Conservation (phyloP, 352 stramenopile genomes). For the Globisporangium heterothallicum region DNA sequence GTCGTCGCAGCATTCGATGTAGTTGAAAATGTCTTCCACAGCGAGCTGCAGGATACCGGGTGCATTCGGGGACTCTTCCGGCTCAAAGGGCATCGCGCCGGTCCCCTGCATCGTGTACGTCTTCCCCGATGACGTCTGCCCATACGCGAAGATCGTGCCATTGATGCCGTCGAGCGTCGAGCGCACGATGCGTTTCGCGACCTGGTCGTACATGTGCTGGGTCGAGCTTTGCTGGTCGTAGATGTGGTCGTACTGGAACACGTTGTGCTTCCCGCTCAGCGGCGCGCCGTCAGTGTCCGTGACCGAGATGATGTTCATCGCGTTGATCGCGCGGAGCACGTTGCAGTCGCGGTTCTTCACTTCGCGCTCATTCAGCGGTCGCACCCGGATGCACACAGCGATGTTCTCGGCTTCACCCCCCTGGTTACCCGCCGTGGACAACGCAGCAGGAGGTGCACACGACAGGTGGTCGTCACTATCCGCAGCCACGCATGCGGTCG, state of each 20-base stretch:
- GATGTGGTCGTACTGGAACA: conserved; percentile 81
- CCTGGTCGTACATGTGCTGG: conserved; percentile 49
- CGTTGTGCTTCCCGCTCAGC: conserved; percentile 57
- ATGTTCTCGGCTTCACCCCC: conserved; percentile 67
- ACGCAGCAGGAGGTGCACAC: not conserved
- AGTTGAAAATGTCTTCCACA: conserved; percentile 92
- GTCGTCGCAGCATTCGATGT: conserved; percentile 72
- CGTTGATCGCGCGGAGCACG: conserved; percentile 36
- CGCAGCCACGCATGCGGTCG: no score
- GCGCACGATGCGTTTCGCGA: conserved; percentile 63
- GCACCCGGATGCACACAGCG: conserved; percentile 78
- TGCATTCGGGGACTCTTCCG: conserved; percentile 20
- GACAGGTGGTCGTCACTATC: no score
- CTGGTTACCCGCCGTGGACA: conserved; percentile 4
- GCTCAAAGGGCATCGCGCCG: conserved; percentile 17
- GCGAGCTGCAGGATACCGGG: conserved; percentile 89
- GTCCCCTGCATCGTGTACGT: conserved; percentile 96
- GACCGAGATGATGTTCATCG: conserved; percentile 50
- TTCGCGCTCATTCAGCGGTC: conserved; percentile 73
- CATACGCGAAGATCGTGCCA: conserved; percentile 94
- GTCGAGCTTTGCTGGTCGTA: conserved; percentile 52
- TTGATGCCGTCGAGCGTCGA: conserved; percentile 77
- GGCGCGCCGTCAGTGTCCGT: conserved; percentile 45
- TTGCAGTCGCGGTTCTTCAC: conserved; percentile 28
- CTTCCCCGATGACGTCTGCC: conserved; percentile 94